Percentiles rank a stretch among this genome's conserved stretches.
Evolutionary conservation across 345 rosid species (phyloP).

Genomic region (Dimocarpus longan): DNA sequence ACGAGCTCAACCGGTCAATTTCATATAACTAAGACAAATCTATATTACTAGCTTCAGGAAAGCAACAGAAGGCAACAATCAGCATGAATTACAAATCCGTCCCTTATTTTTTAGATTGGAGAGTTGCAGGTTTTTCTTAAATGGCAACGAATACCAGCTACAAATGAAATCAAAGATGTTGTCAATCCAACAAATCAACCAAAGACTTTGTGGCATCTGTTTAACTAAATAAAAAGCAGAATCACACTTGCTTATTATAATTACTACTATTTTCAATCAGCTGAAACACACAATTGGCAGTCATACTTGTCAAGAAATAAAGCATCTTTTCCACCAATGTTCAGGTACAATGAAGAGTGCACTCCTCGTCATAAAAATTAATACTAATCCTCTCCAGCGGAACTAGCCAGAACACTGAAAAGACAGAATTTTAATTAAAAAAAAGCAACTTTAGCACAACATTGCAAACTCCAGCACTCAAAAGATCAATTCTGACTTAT

Average conservation of each 20-base stretch:
- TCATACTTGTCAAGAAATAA: background rate
- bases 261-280: background rate
- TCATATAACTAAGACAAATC: background rate
- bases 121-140: background rate
- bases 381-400: background rate
- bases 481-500: background rate
- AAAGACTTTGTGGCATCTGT: background rate
- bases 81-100: background rate
- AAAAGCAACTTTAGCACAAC: background rate
- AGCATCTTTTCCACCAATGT: conserved; percentile 1
- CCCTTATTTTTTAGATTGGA: background rate
- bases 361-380: background rate
- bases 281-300: background rate
- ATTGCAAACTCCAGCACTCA: background rate
- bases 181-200: background rate
- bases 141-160: background rate
- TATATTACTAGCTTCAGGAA: background rate
- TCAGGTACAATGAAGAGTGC: background rate
- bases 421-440: background rate
- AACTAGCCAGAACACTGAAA: background rate
- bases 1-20: background rate
- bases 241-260: too few relatives aligned
- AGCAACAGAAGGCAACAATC: background rate
- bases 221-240: too few relatives aligned
- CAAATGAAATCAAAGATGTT: background rate